Evolutionary conservation across 768 basidiomycete species (phyloP).

Genomic region (Trametes coccinea): DNA sequence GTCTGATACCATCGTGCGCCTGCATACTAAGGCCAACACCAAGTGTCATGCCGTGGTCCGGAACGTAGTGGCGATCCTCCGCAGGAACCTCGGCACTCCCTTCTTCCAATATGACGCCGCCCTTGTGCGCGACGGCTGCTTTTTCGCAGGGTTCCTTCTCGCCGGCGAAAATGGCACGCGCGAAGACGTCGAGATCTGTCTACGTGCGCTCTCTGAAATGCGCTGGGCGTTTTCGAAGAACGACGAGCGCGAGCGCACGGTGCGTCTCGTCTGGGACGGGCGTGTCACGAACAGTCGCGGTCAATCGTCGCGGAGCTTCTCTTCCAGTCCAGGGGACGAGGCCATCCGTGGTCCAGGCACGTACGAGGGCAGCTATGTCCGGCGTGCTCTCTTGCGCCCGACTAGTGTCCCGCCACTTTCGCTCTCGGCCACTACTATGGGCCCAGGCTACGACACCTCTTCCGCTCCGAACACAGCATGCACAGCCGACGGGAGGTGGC

Average conservation of each 20-base stretch:
- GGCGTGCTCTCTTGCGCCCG: slow-evolving; percentile 23
- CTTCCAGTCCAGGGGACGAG: slow-evolving; percentile 21
- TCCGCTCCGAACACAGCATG: slow-evolving; percentile 29
- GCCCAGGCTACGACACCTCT: slow-evolving; percentile 12
- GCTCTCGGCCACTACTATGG: slow-evolving; percentile 20
- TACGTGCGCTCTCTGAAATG: slow-evolving; percentile 78
- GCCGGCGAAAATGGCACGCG: slow-evolving; percentile 54
- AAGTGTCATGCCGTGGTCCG: slow-evolving; percentile 48
- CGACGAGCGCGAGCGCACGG: slow-evolving; percentile 66
- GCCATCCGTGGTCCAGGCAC: slow-evolving; percentile 15
- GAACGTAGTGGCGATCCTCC: slow-evolving; percentile 49
- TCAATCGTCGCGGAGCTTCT: slow-evolving; percentile 20
- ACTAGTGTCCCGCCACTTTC: slow-evolving; percentile 31
- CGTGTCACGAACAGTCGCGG: slow-evolving; percentile 21
- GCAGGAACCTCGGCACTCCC: slow-evolving; percentile 46
- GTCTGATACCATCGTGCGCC: slow-evolving; percentile 35
- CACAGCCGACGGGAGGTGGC: slow-evolving; percentile 21
- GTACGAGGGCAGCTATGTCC: slow-evolving; percentile 20
- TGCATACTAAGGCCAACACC: slow-evolving; percentile 44
- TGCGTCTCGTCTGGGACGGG: slow-evolving; percentile 49
- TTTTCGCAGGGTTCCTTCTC: slow-evolving; percentile 79
- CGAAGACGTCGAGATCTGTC: slow-evolving; percentile 57
- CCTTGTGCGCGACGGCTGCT: slow-evolving; percentile 86
- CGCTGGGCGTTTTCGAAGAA: slow-evolving; percentile 79
- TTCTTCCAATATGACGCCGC: slow-evolving; percentile 88